phyloP scores from a whole-genome alignment of 2,329 filamentous ascomycete genomes.

The Akanthomyces dipterigenus region DNA sequence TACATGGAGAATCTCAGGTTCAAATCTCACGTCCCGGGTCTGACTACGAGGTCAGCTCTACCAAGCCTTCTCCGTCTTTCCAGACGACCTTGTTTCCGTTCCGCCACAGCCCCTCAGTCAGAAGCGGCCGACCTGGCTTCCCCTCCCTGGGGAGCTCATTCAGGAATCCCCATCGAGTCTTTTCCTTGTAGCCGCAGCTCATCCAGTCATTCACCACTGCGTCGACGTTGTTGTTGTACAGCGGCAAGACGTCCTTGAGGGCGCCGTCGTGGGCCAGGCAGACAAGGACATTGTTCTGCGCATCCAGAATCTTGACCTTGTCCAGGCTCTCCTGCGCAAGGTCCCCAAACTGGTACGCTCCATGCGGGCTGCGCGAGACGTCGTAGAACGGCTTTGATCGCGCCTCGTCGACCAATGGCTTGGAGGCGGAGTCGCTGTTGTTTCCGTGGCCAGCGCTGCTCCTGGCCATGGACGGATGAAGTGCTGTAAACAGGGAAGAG shows the following conservation, averaged over 20 bases:
- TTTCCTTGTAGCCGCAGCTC: conserved; percentile 1
- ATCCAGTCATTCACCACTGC: conserved; percentile 5
- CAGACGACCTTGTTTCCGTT: not conserved
- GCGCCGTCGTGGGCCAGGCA: conserved; percentile 10
- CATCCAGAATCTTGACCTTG: conserved; percentile 8
- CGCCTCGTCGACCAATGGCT: not conserved
- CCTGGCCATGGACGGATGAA: not conserved
- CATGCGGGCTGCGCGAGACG: not conserved
- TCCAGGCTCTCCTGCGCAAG: conserved; percentile 7
- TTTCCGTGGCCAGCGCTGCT: not conserved
- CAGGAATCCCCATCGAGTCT: not conserved
- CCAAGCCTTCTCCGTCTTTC: not conserved
- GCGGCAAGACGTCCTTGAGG: not conserved
- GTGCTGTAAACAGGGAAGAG: not conserved
- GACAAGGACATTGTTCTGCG: conserved; percentile 5
- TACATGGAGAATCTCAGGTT: too few relatives aligned
- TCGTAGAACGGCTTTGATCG: conserved; percentile 6
- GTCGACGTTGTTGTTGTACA: not conserved
- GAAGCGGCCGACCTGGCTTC: not conserved
- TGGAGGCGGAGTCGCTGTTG: not conserved
- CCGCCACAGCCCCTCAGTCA: not conserved
- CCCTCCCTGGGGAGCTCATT: conserved; percentile 6
- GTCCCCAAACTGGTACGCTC: not conserved
- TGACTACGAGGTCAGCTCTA: not conserved
- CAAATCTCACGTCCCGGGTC: too few relatives aligned